Evolutionary conservation across 768 basidiomycete genomes (phyloP).

Genomic region (Lactifluus piperatus): DNA sequence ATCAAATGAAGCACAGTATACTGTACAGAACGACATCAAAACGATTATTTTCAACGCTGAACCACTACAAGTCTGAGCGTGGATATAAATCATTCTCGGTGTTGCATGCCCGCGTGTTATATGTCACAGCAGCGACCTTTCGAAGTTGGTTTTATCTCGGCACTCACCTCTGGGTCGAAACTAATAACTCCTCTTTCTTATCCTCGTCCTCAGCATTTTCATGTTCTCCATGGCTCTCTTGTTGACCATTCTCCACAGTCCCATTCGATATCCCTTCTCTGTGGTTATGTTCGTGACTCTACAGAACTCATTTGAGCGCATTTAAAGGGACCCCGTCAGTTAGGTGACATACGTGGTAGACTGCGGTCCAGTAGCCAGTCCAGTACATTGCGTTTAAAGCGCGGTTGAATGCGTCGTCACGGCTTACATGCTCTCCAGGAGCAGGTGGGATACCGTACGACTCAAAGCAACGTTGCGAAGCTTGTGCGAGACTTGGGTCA

Average conservation of each 20-base stretch:
- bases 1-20: neutral
- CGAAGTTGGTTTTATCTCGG: neutral
- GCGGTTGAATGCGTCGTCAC: slow-evolving; percentile 69
- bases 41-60: neutral
- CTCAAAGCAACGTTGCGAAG: slow-evolving; percentile 17
- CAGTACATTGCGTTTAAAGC: slow-evolving; percentile 79
- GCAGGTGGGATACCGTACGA: slow-evolving; percentile 19
- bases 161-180: slow-evolving; percentile 23
- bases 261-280: slow-evolving; percentile 12
- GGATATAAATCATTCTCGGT: neutral
- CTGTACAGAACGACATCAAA: neutral
- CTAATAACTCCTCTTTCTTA: slow-evolving; percentile 18
- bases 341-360: slow-evolving; percentile 56
- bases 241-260: neutral
- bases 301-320: neutral
- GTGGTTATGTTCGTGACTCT: slow-evolving; percentile 5
- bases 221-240: neutral
- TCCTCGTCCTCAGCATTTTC: slow-evolving; percentile 12
- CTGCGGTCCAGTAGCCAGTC: slow-evolving; percentile 81
- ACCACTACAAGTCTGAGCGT: neutral
- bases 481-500: slow-evolving; percentile 45
- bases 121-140: neutral
- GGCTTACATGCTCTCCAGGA: slow-evolving; percentile 37
- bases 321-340: neutral
- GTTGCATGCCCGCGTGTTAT: neutral